A percentile compares a stretch with the other conserved stretches of the same genome.
These are phyloP conservation scores for Fusarium nelsonii DNA, from an alignment of 2,329 filamentous ascomycete species.

Conservation along the genomic window DNA sequence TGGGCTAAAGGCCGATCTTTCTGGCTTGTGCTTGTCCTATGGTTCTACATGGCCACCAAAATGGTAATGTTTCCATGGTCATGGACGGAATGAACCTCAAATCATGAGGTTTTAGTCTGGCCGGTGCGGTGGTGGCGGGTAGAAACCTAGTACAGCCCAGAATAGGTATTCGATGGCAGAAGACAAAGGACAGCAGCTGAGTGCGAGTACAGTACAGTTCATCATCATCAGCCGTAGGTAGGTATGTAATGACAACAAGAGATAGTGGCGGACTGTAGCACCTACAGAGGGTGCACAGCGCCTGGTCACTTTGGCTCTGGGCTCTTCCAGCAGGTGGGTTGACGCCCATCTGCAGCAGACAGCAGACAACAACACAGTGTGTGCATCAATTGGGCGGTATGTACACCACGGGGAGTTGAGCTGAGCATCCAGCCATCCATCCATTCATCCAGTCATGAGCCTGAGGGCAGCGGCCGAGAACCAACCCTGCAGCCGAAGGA, in stretches of 20 bases:
- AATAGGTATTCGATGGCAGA: slow-evolving; percentile 10
- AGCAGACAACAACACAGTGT: slow-evolving; percentile 6
- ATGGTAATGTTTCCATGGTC: slow-evolving; percentile 29
- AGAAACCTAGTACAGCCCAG: slow-evolving; percentile 23
- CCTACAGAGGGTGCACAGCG: slow-evolving; percentile 27
- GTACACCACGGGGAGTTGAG: neutral
- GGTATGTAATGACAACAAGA: neutral
- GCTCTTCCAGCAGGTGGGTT: slow-evolving; percentile 16
- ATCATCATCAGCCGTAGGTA: neutral
- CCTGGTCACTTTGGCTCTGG: neutral
- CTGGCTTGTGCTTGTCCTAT: slow-evolving; percentile 38
- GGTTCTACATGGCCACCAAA: slow-evolving; percentile 38
- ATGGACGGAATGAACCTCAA: slow-evolving; percentile 27
- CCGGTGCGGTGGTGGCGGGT: slow-evolving; percentile 35
- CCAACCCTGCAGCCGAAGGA: slow-evolving; percentile 21
- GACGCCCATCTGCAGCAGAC: slow-evolving; percentile 26
- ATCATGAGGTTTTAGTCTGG: slow-evolving; percentile 31
- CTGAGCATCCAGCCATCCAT: slow-evolving; percentile 13
- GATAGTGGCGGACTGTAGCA: slow-evolving; percentile 32
- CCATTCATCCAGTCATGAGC: slow-evolving; percentile 12
- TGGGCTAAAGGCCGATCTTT: slow-evolving; percentile 27
- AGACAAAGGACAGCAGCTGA: slow-evolving; percentile 7
- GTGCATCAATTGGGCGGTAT: neutral
- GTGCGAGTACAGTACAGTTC: slow-evolving; percentile 1
- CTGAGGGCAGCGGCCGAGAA: slow-evolving; percentile 26